Base-by-base conservation (phyloP, 2,329 filamentous ascomycete species). In the Nannizziopsis barbatae region DNA sequence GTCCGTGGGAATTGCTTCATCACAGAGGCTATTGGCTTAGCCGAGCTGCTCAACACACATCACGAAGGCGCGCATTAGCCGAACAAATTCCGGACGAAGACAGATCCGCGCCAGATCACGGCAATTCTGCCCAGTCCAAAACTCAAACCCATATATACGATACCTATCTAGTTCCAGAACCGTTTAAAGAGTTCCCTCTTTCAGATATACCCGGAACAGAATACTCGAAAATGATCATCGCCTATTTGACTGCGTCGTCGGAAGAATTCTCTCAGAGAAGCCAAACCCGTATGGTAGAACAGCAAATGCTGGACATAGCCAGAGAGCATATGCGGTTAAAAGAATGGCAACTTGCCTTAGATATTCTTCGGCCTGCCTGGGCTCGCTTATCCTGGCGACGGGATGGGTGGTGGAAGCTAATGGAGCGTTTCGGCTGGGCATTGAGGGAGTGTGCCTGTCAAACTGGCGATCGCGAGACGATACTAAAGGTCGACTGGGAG, bases 1-100 rank as follows among this genome's bases (percentile, higher is more conserved):
- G 65, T 6, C 77, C 79, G 0, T 81, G 76, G 73, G 71, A 80
- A 52, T 61, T 74, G 11, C 65, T 81, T 11, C 78, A 81, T 52
- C 79, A 81, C 58, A 65, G 78, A 50, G 79, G 78, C 1, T 82
- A 81, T 60, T 82, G 77, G 77, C 62, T 76, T 40, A 67, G 73
- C 50, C 64, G 75, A 14, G 70, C 77, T 5, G 72, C 72, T 10
- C 73, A 71, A 43, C 71, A 77, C 56, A 68, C 75, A 7, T 67
- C 70, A 55, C 58, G 62, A 41, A 71, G 79, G 17, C 73, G 73
- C 52, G 56, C 63, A 11, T 65, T 75, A 40, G 77, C 77, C 4
- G 59, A 72, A 42, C 68, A 75, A 18, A 77, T 81, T 38, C 75
- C 78, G 15, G 71, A 74, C 42, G 78, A 81, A 60, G 78, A 81